These are phyloP conservation scores for Tolypocladium capitatum DNA, from an alignment of 2,329 filamentous ascomycete species.

Conservation along the genomic window DNA sequence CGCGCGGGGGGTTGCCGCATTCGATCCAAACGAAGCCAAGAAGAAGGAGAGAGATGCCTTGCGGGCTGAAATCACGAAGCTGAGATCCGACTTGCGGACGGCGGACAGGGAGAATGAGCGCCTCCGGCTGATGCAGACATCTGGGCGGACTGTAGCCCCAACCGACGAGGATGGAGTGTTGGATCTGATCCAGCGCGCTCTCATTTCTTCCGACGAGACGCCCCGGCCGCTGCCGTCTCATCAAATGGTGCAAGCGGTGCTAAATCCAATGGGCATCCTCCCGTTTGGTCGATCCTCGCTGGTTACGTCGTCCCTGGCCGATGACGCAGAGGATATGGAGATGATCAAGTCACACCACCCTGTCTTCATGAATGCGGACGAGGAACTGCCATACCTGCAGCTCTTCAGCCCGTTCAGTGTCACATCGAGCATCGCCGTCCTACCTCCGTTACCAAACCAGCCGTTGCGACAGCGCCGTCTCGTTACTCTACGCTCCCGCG, in stretches of 20 bases:
- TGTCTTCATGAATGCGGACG: constrained; percentile 43
- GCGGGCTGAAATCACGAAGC: constrained; percentile 37
- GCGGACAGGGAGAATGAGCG: constrained; percentile 46
- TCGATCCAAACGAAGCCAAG: constrained; percentile 33
- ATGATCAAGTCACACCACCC: constrained; percentile 51
- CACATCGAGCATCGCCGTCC: constrained; percentile 35
- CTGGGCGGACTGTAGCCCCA: constrained; percentile 21
- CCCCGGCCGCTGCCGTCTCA: constrained; percentile 17
- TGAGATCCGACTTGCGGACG: constrained; percentile 46
- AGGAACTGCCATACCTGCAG: constrained; percentile 56
- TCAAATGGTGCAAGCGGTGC: constrained; percentile 32
- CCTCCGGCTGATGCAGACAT: constrained; percentile 27
- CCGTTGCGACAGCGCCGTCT: constrained; percentile 38
- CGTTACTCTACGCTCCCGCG: constrained; percentile 34
- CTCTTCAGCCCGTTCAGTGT: constrained; percentile 58
- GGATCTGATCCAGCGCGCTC: constrained; percentile 24
- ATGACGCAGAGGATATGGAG: constrained; percentile 21
- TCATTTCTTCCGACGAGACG: constrained; percentile 21
- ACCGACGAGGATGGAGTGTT: constrained; percentile 25
- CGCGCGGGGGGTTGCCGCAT: constrained; percentile 26
- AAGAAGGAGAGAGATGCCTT: constrained; percentile 39
- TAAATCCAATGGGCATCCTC: constrained; percentile 38
- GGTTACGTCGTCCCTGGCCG: constrained; percentile 10
- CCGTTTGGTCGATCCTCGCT: constrained; percentile 31
- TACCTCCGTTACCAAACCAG: constrained; percentile 21